Evolutionary conservation across 139 green algal genomes (phyloP), one percentile per base, ranked within the genome.

Genomic region (Yamagishiella unicocca): DNA sequence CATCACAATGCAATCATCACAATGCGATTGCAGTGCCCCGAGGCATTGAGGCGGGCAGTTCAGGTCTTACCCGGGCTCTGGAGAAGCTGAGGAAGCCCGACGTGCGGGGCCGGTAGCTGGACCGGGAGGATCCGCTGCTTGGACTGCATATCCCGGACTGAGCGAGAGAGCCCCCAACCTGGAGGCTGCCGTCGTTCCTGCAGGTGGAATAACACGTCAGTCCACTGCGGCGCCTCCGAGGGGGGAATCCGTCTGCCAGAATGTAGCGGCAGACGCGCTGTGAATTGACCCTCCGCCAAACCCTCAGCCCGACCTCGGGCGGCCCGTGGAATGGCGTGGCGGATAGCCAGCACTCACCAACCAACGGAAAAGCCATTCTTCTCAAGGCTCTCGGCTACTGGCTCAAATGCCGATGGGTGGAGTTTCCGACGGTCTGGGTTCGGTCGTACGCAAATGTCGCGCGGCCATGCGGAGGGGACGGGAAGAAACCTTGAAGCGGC

Each of bases 21-120:
- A n/a, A n/a, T n/a, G n/a, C n/a, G n/a, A n/a, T n/a, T n/a, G n/a
- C n/a, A n/a, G n/a, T n/a, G n/a, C n/a, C n/a, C n/a, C n/a, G n/a
- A n/a, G n/a, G n/a, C n/a, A n/a, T n/a, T n/a, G n/a, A n/a, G n/a
- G n/a, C n/a, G n/a, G n/a, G n/a, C n/a, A n/a, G n/a, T n/a, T n/a
- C n/a, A n/a, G n/a, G n/a, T n/a, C 75, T 70, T 17, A 85, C 61
- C 79, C 22, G 40, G 14, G 42, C 19, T 14, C 27, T 37, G n/a
- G 27, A 75, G 43, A 85, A 85, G 42, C 7, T 53, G 19, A 85
- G 79, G 43, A 85, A 77, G 21, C 79, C 79, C 1, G 79, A 76
- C 1, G 79, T 53, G 6, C 79, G 79, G 4, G 79, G 79, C 40
- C 79, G 40, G 22, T 53, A 76, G 9, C n/a, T 50, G 6, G 75